A percentile compares a stretch with the other conserved stretches of the same genome.
Conservation (phyloP, 1,284 basidiomycete genomes). For the Puccinia novopanici region DNA sequence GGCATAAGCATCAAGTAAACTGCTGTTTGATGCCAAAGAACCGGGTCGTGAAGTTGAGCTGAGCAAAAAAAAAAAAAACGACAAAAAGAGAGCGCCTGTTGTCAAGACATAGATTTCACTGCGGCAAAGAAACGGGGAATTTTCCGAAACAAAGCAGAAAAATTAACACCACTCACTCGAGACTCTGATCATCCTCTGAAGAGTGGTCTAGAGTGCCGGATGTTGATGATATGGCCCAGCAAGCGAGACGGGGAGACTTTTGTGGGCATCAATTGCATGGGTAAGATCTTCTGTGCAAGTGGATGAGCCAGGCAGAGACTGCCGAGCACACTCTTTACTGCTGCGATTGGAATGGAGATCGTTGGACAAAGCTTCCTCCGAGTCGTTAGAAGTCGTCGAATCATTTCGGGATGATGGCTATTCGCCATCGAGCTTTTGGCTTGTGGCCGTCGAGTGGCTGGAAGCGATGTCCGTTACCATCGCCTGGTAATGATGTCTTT, state of each 20-base stretch:
- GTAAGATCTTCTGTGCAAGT: slow-evolving; percentile 5
- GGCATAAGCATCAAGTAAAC: slow-evolving; percentile 41
- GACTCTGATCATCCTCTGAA: slow-evolving; percentile 34
- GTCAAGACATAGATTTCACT: background rate
- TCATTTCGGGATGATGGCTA: slow-evolving; percentile 25
- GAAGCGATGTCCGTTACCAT: slow-evolving; percentile 79
- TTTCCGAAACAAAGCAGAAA: background rate
- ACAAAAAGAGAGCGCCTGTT: background rate
- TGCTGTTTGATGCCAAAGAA: slow-evolving; percentile 37
- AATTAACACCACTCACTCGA: background rate
- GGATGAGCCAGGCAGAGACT: background rate
- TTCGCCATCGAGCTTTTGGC: slow-evolving; percentile 21
- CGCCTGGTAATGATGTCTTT: slow-evolving; percentile 75
- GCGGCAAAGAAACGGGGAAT: background rate
- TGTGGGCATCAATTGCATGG: slow-evolving; percentile 2
- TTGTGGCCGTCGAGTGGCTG: slow-evolving; percentile 48
- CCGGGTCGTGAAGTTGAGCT: slow-evolving; percentile 24
- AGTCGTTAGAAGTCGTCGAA: slow-evolving; percentile 53
- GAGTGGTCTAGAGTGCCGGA: background rate
- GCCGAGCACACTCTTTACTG: slow-evolving; percentile 2
- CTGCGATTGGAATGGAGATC: slow-evolving; percentile 21
- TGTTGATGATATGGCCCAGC: slow-evolving; percentile 15
- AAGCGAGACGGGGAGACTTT: background rate
- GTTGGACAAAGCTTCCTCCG: slow-evolving; percentile 53
- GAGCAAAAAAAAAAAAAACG: slow-evolving; percentile 13